These are phyloP conservation scores for Beauveria sp. DNA, from an alignment of 2,329 filamentous ascomycete species.

Conservation along the genomic window DNA sequence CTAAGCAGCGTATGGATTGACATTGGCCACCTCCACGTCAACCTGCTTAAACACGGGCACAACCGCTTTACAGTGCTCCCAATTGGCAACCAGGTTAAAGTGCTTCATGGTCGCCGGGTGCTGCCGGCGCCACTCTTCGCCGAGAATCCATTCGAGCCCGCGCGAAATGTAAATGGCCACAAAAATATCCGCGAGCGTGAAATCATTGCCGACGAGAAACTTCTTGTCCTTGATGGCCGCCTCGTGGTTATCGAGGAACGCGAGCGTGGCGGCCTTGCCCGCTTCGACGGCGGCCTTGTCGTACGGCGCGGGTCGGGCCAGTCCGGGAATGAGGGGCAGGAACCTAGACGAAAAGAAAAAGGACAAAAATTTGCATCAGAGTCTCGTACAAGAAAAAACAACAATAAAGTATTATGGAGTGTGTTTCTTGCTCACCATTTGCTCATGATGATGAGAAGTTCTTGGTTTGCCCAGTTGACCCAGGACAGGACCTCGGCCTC, in stretches of 20 bases:
- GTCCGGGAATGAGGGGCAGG: conserved; percentile 2
- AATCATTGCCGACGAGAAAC: not conserved
- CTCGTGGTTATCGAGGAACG: conserved; percentile 4
- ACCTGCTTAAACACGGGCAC: not conserved
- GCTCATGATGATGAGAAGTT: conserved; percentile 6
- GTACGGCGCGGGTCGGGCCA: not conserved
- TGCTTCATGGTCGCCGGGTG: conserved; percentile 2
- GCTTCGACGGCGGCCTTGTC: conserved; percentile 2
- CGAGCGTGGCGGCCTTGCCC: not conserved
- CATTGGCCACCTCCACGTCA: not conserved
- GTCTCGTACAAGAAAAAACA: too few species aligned
- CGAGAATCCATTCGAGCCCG: conserved; percentile 5
- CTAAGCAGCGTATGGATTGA: not conserved
- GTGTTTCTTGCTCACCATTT: not conserved
- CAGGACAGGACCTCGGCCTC: conserved; percentile 8
- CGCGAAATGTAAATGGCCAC: conserved; percentile 1
- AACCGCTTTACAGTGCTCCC: not conserved
- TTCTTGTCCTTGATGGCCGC: not conserved
- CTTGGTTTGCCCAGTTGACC: conserved; percentile 7
- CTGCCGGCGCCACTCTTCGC: not conserved
- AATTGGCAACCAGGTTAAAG: not conserved
- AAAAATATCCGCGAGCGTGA: conserved; percentile 1
- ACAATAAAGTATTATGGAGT: too few species aligned
- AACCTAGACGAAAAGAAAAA: not conserved
- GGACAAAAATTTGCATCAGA: too few species aligned